Evolutionary conservation across 1,284 basidiomycete species (phyloP), one percentile per base, ranked within the genome.

Genomic region (Moesziomyces sp.): DNA sequence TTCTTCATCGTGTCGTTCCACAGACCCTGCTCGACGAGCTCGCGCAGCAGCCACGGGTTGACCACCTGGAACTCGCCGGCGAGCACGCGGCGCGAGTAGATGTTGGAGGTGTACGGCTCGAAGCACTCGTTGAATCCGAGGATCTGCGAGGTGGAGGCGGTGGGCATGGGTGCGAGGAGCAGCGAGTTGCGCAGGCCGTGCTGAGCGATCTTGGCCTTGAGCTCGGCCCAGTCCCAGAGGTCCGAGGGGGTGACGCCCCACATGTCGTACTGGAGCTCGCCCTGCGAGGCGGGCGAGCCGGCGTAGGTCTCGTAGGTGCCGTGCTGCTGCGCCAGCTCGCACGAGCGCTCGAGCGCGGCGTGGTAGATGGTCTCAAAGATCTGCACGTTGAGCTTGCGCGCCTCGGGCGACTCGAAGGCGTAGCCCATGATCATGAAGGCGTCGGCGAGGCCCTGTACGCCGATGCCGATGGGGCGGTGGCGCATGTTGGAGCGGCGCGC

Each of bases 291-390:
- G 24, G 97, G 97, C 66, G 92, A 94, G 38, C 97, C 97, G 78
- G 90, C 87, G 88, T 91, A 99, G 0, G 94, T 92, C 85, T 94
- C 91, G 86, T 99, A 99, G 21, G 91, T 88, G 43, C 97, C 96
- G 40, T 92, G 89, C 60, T 86, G 86, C 79, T 88, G 88, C 14
- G 97, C 96, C 76, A 99, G 87, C 86, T 99, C 97, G 70, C 89
- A 90, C 73, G 93, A 96, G 13, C 94, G 91, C 86, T 99, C 96
- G 49, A 96, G 89, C 2, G 93, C 93, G 49, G 90, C 97, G 82
- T 99, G 94, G 85, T 99, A 99, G 85, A 99, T 98, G 26, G 97
- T 99, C 88, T 99, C 97, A 84, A 98, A 98, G 85, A 99, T 98
- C 86, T 97, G 90, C 73, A 92, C 88, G 87, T 99, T 99, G 77